Evolutionary conservation across 345 rosid species (phyloP), one percentile per base, ranked within the genome.

Genomic region (Eucalyptus regnans): DNA sequence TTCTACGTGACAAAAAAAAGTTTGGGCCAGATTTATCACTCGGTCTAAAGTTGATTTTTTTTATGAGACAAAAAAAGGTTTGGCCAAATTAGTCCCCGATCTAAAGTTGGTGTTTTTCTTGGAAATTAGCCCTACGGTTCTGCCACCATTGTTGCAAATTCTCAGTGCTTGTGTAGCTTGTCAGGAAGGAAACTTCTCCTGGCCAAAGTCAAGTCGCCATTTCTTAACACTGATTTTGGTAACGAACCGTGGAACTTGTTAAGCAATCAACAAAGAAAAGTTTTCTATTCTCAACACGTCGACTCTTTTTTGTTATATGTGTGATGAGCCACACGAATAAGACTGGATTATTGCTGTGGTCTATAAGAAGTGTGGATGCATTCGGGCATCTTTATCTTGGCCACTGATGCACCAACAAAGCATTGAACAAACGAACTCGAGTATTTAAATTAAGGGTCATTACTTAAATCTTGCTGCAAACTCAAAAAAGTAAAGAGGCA

Each of bases 1-100:
- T 0, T 52, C 0, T 7, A 52, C 0, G 4, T 52, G 10, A 18
- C 0, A 52, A 52, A 52, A 52, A 52, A 52, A 52, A 18, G 58
- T 52, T 52, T 18, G 1, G 2, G 5, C 2, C 0, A 18, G 1
- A 52, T 52, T 52, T 52, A 4, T 52, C 4, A 20, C 23, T 52
- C 4, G 7, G 1, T 52, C 2, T 52, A 52, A 52, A 52, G 1
- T 18, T 52, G 4, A 52, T 18, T 0, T 18, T 52, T 52, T 52
- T 52, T 52, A 52, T 1, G 58, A 52, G 23, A 52, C 23, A 52
- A 18, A 52, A 52, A 1, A 18, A 52, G 4, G 4, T 52, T 20
- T 7, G 23, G 46, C 20, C 9, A 52, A 52, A 52, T 52, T 52
- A 52, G 58, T 20, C 58, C 58, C 4, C 5, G 2, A 52, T 52